Conservation (phyloP, 176 grass and related monocot genomes). For the Oryza glaberrima region DNA sequence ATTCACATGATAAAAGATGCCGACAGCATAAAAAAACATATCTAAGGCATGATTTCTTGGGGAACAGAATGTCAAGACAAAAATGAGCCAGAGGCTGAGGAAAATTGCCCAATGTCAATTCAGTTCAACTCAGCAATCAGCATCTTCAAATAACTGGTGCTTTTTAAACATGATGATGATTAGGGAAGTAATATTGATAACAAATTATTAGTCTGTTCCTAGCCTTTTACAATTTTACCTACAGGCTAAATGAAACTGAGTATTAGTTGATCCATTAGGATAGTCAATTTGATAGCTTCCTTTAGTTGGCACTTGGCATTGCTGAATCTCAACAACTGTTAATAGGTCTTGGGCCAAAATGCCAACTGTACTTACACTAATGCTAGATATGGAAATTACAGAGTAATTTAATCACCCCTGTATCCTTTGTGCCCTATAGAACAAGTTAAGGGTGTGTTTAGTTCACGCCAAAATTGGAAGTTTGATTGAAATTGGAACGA, state of each 20-base stretch:
- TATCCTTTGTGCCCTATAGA: background rate
- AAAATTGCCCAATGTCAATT: constrained; percentile 12
- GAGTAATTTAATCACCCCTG: background rate
- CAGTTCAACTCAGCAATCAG: background rate
- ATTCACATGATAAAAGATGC: background rate
- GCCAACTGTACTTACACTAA: background rate
- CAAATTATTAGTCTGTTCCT: background rate
- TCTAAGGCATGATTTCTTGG: background rate
- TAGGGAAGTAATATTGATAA: background rate
- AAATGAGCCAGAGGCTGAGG: background rate
- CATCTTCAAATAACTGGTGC: background rate
- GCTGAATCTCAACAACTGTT: background rate
- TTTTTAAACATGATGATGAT: constrained; percentile 17
- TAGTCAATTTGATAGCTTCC: background rate
- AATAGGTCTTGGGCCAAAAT: background rate
- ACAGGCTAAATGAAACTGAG: background rate
- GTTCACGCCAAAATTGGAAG: too few species aligned
- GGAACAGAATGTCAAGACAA: background rate
- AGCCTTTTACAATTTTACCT: background rate
- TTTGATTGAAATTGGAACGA: too few species aligned
- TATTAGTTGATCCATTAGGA: background rate
- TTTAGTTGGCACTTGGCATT: background rate
- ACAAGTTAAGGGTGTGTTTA: background rate
- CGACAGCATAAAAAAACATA: background rate
- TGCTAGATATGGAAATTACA: background rate